Base-by-base conservation (phyloP, 768 basidiomycete species). In the Pulveroboletus frians region DNA sequence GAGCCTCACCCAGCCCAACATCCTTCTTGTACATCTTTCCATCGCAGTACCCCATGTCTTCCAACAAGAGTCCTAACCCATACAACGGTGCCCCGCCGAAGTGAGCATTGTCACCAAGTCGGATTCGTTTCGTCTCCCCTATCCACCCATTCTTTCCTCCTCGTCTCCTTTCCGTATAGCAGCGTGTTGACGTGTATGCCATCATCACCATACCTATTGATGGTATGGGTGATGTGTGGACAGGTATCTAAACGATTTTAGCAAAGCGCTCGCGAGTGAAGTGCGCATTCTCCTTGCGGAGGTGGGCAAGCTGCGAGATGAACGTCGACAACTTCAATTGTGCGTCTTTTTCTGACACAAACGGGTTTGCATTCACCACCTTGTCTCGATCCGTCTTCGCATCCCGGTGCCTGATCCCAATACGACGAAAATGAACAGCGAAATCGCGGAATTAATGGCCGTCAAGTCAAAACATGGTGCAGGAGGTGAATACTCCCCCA, bases 381-480 rank as follows among this genome's bases (percentile, higher is more conserved):
- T 29, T 17, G 18, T 17, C 13, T 26, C 17, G 39, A 37, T 38
- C 27, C 39, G 32, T 17, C 42, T 9, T 17, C 40, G 15, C 26
- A 11, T 21, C 14, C 36, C 3, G 34, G 18, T 7, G 8, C 21
- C 7, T 7, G n/a, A 32, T 18, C 17, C 20, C 38, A 30, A 14
- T 13, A 50, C 32, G 43, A 43, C 36, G 32, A 11, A 38, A 21
- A n/a, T 0, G 43, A 21, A 21, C 60, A 91, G 89, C 54, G 89
- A 92, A 66, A 88, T 92, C 55, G 83, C 88, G 21, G 86, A 88
- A 64, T 73, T 92, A 51, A 85, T 92, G 85, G 77, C 80, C 43
- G 74, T 89, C 43, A 88, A 88, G 64, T 81, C 88, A 17, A 91
- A 92, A 65, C 84, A 88, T 63, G 84, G 87, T 17, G 76, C 83